Base-by-base conservation (phyloP, 306 rosid genomes). In the Cucurbita ficifolia region DNA sequence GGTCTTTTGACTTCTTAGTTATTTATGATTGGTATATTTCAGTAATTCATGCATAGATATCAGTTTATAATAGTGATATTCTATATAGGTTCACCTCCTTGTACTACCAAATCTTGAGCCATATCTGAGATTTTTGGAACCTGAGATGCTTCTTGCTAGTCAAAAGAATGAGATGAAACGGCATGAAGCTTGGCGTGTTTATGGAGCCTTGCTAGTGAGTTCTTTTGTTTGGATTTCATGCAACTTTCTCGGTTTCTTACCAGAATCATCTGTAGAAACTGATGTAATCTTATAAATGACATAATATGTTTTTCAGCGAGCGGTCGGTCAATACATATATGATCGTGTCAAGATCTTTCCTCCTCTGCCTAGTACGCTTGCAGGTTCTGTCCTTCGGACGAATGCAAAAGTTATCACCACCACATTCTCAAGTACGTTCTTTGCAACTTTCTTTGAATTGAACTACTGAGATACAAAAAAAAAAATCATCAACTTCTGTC, bases 181-280 rank as follows among this genome's bases (percentile, higher is more conserved):
- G 86, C 86, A 78, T 71, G 91, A 90, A 84, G 97, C 95, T 49
- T 89, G 96, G 94, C 89, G 78, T 76, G 96, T 90, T 68, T 89
- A 87, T 70, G 97, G 98, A 48, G 95, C 98, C 79, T 85, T 90
- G 89, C 79, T 85, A 89, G 98, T 94, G 74, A 86, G 87, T 82
- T 74, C 57, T 61, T 74, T 40, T 76, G 76, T 81, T 21, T 22
- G 55, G 56, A 68, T 68, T 42, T 68, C 6, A 39, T 68, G 13
- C 72, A 56, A 33, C 67, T 29, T 51, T 63, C 12, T 67, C 3
- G 21, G 38, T 38, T 43, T 63, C 21, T 46, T 11, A 68, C 55
- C n/a, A 7, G 56, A 45, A 16, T 43, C 16, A 46, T 46, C 42
- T 22, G 12, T 68, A 7, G 54, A 13, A 68, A 22, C 53, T 46